phyloP scores from a whole-genome alignment of 768 basidiomycete species.

The Filobasidium floriforme region DNA sequence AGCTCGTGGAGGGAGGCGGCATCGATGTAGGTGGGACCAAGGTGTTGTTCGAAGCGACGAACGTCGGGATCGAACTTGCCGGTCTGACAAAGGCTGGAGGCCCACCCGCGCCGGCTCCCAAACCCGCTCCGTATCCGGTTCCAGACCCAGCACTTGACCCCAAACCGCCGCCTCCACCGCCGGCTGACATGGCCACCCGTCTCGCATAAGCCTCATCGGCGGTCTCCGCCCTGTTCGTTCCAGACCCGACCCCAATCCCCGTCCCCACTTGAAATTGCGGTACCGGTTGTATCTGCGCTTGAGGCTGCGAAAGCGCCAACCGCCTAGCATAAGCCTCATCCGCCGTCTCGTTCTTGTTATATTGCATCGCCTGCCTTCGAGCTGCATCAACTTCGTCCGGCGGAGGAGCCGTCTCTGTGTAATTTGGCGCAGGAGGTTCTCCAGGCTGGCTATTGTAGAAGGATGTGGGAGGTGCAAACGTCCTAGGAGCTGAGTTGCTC shows the following conservation, averaged over 20 bases:
- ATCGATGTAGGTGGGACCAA: background rate
- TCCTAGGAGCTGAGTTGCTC: slow-evolving; percentile 20
- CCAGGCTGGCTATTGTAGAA: slow-evolving; percentile 4
- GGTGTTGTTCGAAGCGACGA: background rate
- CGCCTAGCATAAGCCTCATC: slow-evolving; percentile 37
- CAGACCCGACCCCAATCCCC: background rate
- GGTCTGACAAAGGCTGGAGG: slow-evolving; percentile 8
- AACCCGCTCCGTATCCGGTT: too few relatives aligned
- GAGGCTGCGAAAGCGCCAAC: slow-evolving; percentile 28
- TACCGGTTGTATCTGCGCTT: background rate
- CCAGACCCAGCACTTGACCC: background rate
- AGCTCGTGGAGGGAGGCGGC: background rate
- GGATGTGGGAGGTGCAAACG: slow-evolving; percentile 20
- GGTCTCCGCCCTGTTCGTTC: slow-evolving; percentile 20
- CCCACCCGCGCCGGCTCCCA: background rate
- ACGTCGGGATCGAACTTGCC: background rate
- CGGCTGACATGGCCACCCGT: slow-evolving; percentile 31
- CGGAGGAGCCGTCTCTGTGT: background rate
- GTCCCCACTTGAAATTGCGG: slow-evolving; percentile 3
- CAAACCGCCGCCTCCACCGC: background rate
- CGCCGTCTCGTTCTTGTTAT: slow-evolving; percentile 25
- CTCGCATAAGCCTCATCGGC: slow-evolving; percentile 37
- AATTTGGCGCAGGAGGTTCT: background rate
- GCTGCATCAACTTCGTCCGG: background rate
- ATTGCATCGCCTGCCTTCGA: slow-evolving; percentile 1